Conservation (phyloP, 1,139 yeast species). For the Candida smagusa region DNA sequence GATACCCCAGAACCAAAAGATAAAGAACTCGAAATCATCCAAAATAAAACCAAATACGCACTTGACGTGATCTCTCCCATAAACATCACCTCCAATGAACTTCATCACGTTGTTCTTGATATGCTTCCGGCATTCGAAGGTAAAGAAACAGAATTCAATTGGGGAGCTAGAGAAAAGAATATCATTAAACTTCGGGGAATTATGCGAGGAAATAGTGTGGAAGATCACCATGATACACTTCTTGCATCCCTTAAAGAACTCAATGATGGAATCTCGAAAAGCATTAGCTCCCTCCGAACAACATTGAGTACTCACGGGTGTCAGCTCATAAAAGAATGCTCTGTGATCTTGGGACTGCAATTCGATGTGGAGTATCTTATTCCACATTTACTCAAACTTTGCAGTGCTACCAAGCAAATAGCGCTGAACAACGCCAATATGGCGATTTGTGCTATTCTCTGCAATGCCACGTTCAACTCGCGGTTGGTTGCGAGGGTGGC, state of each 20-base stretch:
- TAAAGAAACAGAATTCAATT: conserved; percentile 86
- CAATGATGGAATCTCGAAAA: conserved; percentile 65
- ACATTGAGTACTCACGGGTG: conserved; percentile 77
- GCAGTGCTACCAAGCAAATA: conserved; percentile 76
- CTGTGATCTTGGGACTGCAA: conserved; percentile 43
- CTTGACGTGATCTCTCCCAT: conserved; percentile 23
- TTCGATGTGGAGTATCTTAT: conserved; percentile 67
- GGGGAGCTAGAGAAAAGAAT: conserved; percentile 70
- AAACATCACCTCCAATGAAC: conserved; percentile 15
- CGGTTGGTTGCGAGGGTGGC: conserved; percentile 53
- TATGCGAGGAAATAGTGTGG: conserved; percentile 53
- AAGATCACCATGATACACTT: conserved; percentile 41
- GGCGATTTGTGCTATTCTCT: conserved; percentile 59
- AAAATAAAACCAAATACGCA: conserved; percentile 18
- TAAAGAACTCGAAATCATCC: conserved; percentile 9
- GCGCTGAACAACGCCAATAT: conserved; percentile 74
- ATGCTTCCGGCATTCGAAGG: conserved; percentile 50
- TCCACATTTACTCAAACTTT: conserved; percentile 55
- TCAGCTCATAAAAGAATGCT: conserved; percentile 72
- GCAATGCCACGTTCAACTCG: conserved; percentile 52
- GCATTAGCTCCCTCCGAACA: conserved; percentile 74
- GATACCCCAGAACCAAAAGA: not conserved
- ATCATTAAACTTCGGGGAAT: conserved; percentile 57
- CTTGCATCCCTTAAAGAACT: conserved; percentile 40
- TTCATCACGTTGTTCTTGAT: conserved; percentile 17